These are phyloP conservation scores for Xylaria sp. DNA, from an alignment of 2,329 filamentous ascomycete genomes.

Conservation along the genomic window DNA sequence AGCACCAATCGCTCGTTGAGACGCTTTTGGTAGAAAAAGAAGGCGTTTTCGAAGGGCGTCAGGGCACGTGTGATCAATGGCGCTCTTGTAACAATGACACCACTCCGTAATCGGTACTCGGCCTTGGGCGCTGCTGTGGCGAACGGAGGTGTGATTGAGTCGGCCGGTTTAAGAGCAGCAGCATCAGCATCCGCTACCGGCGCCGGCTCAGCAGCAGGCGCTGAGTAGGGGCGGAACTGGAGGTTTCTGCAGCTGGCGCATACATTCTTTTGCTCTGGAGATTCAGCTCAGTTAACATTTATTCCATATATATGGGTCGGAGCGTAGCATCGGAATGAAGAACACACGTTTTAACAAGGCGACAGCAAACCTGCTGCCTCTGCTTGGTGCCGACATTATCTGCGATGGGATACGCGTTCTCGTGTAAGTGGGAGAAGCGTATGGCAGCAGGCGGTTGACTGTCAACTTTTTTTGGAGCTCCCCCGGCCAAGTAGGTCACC, in stretches of 20 bases:
- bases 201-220: constrained; percentile 29
- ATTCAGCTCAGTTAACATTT: not conserved
- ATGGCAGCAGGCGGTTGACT: constrained; percentile 14
- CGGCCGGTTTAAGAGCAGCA: constrained; percentile 30
- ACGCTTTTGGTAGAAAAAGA: constrained; percentile 94
- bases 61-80: constrained; percentile 80
- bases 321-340: not conserved
- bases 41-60: constrained; percentile 84
- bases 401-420: constrained; percentile 15
- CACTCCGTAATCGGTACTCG: constrained; percentile 51
- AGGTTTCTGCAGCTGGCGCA: constrained; percentile 34
- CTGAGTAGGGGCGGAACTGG: constrained; percentile 34
- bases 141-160: constrained; percentile 30
- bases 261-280: constrained; percentile 31
- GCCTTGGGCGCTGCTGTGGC: constrained; percentile 25
- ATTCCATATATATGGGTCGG: not conserved
- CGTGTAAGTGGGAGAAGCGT: constrained; percentile 10
- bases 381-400: constrained; percentile 52
- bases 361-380: constrained; percentile 47
- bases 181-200: constrained; percentile 35
- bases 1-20: constrained; percentile 87
- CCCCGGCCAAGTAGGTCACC: constrained; percentile 1
- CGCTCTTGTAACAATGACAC: constrained; percentile 80
- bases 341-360: constrained; percentile 47
- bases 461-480: constrained; percentile 29